These are phyloP conservation scores for Pichia scutulata DNA, from an alignment of 805 yeast species.

Conservation along the genomic window DNA sequence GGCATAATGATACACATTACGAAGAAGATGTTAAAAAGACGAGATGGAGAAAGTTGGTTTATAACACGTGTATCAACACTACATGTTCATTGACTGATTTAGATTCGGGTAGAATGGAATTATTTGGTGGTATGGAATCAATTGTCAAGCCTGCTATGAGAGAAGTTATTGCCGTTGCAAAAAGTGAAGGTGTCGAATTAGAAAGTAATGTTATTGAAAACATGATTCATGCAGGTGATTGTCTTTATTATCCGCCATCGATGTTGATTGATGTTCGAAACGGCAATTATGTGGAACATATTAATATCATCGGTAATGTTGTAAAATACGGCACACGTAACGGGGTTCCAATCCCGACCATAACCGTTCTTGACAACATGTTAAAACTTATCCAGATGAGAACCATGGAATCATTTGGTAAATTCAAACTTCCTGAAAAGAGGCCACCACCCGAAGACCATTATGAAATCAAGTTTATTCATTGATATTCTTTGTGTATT, in stretches of 20 bases:
- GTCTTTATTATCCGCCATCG: slow-evolving; percentile 38
- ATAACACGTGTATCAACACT: slow-evolving; percentile 40
- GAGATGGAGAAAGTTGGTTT: slow-evolving; percentile 39
- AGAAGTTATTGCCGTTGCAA: slow-evolving; percentile 37
- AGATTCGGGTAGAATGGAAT: slow-evolving; percentile 31
- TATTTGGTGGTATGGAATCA: slow-evolving; percentile 21
- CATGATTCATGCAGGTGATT: slow-evolving; percentile 34
- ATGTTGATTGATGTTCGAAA: slow-evolving; percentile 39
- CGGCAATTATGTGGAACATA: slow-evolving; percentile 34
- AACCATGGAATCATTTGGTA: slow-evolving; percentile 24
- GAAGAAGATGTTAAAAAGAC: slow-evolving; percentile 31
- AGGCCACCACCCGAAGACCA: slow-evolving; percentile 23
- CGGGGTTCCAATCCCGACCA: slow-evolving; percentile 23
- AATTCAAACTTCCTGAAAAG: slow-evolving; percentile 22
- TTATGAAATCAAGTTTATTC: slow-evolving; percentile 9
- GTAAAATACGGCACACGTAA: slow-evolving; percentile 24
- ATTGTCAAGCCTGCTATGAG: slow-evolving; percentile 34
- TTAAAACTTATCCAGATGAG: slow-evolving; percentile 24
- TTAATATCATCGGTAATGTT: slow-evolving; percentile 36
- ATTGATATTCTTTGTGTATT: background rate
- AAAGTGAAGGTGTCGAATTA: slow-evolving; percentile 35
- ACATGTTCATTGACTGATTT: slow-evolving; percentile 33
- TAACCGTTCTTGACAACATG: slow-evolving; percentile 21
- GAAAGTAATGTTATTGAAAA: slow-evolving; percentile 33
- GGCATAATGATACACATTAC: slow-evolving; percentile 19